phyloP scores from a whole-genome alignment of 257 asterid genomes.

The Nicotiana tabacum region DNA sequence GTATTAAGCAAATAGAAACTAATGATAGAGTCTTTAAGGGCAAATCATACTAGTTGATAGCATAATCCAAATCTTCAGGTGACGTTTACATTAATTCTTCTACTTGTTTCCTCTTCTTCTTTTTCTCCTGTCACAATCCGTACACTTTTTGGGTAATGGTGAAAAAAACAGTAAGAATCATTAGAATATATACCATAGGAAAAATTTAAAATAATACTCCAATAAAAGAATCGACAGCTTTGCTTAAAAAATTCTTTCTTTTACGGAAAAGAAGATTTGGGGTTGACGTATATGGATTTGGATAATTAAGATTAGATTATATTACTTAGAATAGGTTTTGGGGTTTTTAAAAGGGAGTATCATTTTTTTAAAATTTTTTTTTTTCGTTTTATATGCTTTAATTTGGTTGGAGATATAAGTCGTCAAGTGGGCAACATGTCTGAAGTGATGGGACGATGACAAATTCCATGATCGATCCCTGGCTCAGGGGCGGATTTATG shows the following conservation, averaged over 20 bases:
- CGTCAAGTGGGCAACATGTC: slow-evolving; percentile 19
- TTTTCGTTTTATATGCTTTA: slow-evolving; percentile 4
- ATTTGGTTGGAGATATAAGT: not conserved
- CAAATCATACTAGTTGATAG: not conserved
- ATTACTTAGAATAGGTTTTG: not conserved
- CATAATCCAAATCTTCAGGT: slow-evolving; percentile 1
- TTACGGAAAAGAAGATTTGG: not conserved
- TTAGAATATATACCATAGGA: not conserved
- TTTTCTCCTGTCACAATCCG: slow-evolving; percentile 20
- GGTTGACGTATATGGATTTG: slow-evolving; percentile 5
- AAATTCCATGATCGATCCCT: not conserved
- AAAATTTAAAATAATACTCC: not conserved
- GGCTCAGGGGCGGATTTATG: too few species aligned
- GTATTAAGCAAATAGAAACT: not conserved
- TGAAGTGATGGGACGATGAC: slow-evolving; percentile 18
- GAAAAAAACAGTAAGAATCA: slow-evolving; percentile 6
- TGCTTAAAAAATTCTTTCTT: not conserved
- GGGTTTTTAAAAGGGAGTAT: not conserved
- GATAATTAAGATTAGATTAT: not conserved
- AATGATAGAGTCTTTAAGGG: not conserved
- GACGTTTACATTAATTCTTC: slow-evolving; percentile 2
- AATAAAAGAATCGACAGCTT: not conserved
- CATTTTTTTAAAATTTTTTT: not conserved
- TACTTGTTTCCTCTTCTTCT: not conserved
- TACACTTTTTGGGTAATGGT: slow-evolving; percentile 22